These are phyloP conservation scores for Alloteropsis semialata DNA, from an alignment of 176 grass and related monocot species.

Conservation along the genomic window DNA sequence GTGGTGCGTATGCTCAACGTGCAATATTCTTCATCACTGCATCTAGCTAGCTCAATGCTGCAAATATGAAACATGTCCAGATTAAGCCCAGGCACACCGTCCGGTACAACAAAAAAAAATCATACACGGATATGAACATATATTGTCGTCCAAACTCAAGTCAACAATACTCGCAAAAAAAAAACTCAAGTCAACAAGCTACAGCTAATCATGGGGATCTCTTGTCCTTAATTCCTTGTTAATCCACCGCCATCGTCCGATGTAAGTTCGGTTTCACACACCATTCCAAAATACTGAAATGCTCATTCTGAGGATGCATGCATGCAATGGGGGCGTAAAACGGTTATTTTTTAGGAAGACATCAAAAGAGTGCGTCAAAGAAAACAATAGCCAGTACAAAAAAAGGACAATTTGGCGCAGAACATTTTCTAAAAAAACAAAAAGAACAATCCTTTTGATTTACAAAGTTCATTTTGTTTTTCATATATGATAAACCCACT, in stretches of 20 bases:
- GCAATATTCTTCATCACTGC: not conserved
- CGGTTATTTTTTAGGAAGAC: too few relatives aligned
- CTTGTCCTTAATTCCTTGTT: not conserved
- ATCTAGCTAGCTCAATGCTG: not conserved
- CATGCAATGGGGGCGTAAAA: not conserved
- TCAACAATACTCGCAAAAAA: not conserved
- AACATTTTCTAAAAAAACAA: too few relatives aligned
- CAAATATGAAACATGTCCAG: not conserved
- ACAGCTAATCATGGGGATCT: not conserved
- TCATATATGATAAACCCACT: too few relatives aligned
- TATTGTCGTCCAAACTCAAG: not conserved
- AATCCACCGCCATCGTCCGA: not conserved
- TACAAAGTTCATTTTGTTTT: too few relatives aligned
- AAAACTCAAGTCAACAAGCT: slow-evolving; percentile 12
- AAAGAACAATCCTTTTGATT: too few relatives aligned
- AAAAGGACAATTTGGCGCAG: too few relatives aligned
- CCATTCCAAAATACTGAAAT: not conserved
- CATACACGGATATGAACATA: not conserved
- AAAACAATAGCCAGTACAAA: too few relatives aligned
- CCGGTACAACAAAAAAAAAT: not conserved
- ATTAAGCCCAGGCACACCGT: not conserved
- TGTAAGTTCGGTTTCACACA: not conserved
- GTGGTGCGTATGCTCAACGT: not conserved
- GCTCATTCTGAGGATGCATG: not conserved
- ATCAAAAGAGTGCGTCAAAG: too few relatives aligned